Conservation (phyloP, 495 filamentous ascomycete species). For the Penicillium parvum region DNA sequence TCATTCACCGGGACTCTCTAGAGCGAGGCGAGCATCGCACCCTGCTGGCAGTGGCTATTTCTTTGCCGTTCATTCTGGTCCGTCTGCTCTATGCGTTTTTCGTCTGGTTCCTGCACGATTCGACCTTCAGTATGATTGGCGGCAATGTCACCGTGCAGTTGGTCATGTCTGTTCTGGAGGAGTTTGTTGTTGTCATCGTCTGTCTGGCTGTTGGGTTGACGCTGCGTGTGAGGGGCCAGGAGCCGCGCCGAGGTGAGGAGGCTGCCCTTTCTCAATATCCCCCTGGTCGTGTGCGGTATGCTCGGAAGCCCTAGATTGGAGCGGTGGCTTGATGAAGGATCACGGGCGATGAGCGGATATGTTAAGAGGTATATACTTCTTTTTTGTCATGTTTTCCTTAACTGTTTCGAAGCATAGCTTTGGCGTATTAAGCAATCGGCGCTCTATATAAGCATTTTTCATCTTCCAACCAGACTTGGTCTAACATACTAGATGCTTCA, state of each 20-base stretch:
- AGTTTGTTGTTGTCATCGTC: conserved; percentile 31
- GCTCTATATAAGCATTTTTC: no score
- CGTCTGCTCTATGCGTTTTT: conserved; percentile 36
- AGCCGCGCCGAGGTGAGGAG: neutral
- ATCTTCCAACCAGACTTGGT: no score
- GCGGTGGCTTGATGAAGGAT: no score
- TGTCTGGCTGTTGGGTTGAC: conserved; percentile 34
- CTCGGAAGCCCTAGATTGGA: neutral
- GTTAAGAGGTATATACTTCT: no score
- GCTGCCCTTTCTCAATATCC: neutral
- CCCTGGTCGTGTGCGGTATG: neutral
- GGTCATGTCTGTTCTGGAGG: conserved; percentile 37
- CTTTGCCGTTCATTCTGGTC: conserved; percentile 37
- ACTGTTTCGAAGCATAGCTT: no score
- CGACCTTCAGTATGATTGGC: conserved; percentile 29
- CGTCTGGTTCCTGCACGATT: conserved; percentile 27
- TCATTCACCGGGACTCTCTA: conserved; percentile 7
- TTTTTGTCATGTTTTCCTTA: no score
- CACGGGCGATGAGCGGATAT: no score
- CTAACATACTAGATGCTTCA: no score
- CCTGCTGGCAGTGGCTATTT: conserved; percentile 30
- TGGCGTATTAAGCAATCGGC: no score
- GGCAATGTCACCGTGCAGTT: conserved; percentile 34
- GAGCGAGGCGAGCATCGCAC: conserved; percentile 32
- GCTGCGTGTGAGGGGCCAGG: conserved; percentile 8